A percentile compares a stretch with the other conserved stretches of the same genome.
phyloP scores from a whole-genome alignment of 768 basidiomycete species.

The Tulasnella sp. region DNA sequence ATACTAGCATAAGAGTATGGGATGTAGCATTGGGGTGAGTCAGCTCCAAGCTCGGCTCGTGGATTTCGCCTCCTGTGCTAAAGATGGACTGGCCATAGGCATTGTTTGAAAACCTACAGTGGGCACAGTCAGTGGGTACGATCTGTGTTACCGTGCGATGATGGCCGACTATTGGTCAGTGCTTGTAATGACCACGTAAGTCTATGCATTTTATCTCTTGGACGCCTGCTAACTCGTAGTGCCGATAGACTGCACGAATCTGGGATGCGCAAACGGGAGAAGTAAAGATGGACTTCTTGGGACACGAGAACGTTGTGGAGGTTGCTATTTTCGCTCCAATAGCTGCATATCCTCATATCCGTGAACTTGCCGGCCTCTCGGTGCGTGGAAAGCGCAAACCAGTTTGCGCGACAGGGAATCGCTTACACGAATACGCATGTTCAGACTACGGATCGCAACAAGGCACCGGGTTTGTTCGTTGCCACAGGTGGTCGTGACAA shows the following conservation, averaged over 20 bases:
- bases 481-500: slow-evolving; percentile 87
- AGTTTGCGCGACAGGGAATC: not conserved
- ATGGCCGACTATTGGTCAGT: slow-evolving; percentile 67
- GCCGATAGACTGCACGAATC: slow-evolving; percentile 59
- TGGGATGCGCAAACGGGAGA: slow-evolving; percentile 69
- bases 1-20: slow-evolving; percentile 78
- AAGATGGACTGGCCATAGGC: slow-evolving; percentile 35
- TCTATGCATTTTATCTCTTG: slow-evolving; percentile 6
- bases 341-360: slow-evolving; percentile 63
- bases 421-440: not conserved
- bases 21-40: slow-evolving; percentile 78
- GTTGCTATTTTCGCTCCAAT: slow-evolving; percentile 72
- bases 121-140: slow-evolving; percentile 87
- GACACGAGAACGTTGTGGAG: slow-evolving; percentile 83
- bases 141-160: slow-evolving; percentile 40
- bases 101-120: slow-evolving; percentile 63
- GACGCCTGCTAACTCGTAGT: slow-evolving; percentile 5
- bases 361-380: slow-evolving; percentile 65
- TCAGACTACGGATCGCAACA: slow-evolving; percentile 18
- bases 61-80: not conserved
- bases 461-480: slow-evolving; percentile 38
- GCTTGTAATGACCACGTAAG: slow-evolving; percentile 83
- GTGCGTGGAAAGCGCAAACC: slow-evolving; percentile 34
- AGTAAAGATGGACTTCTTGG: slow-evolving; percentile 72
- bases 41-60: slow-evolving; percentile 7